Conservation (phyloP, 179 eudicot genomes). For the Spinacia oleracea region DNA sequence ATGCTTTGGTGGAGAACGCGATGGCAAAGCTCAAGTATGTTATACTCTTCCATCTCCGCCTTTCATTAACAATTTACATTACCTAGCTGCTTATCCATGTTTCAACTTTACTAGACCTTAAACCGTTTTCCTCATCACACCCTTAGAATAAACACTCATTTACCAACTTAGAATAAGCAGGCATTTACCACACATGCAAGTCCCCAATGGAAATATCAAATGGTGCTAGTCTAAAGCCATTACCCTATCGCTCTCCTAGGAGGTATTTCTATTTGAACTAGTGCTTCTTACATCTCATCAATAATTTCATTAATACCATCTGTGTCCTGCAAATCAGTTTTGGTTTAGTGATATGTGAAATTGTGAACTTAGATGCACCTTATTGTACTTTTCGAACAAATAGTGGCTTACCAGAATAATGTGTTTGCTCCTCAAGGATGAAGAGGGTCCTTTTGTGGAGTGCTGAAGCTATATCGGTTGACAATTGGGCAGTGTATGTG, state of each 20-base stretch:
- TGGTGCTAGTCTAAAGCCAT: not conserved
- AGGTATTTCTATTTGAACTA: not conserved
- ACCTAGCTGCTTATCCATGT: too few relatives aligned
- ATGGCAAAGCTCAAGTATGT: slow-evolving; percentile 95
- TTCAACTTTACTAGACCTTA: not conserved
- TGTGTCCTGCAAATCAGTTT: not conserved
- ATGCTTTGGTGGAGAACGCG: slow-evolving; percentile 99
- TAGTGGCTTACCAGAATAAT: not conserved
- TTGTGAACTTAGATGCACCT: not conserved
- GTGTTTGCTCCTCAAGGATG: not conserved
- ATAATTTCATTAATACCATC: not conserved
- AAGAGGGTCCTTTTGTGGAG: not conserved
- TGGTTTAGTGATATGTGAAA: not conserved
- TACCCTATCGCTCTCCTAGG: not conserved
- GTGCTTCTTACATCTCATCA: not conserved
- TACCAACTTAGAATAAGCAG: not conserved
- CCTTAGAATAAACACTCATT: not conserved
- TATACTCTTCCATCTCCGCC: not conserved
- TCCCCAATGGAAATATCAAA: not conserved
- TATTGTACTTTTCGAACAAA: not conserved
- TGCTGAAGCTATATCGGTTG: not conserved
- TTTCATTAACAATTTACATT: not conserved
- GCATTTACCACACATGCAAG: too few relatives aligned
- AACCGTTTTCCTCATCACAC: not conserved
- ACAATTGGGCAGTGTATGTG: not conserved